Conservation (phyloP, 1,284 basidiomycete genomes). For the Ustilago trichophora region DNA sequence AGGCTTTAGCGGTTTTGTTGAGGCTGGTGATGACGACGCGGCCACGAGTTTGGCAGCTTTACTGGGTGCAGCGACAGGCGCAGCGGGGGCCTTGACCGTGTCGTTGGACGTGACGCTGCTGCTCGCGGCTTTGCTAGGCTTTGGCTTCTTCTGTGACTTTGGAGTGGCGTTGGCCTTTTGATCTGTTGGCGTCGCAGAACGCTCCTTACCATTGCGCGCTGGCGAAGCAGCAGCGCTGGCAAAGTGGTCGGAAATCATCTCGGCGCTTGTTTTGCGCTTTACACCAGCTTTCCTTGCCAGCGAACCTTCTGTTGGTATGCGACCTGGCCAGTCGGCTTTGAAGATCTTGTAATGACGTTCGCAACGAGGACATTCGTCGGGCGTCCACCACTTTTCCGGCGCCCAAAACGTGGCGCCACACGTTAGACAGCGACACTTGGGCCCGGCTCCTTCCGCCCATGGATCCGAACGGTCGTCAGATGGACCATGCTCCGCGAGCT, state of each 20-base stretch:
- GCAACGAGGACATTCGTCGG: conserved; percentile 64
- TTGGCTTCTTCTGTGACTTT: conserved; percentile 27
- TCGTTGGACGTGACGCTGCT: conserved; percentile 2
- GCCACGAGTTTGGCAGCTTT: background rate
- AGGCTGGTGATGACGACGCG: conserved; percentile 4
- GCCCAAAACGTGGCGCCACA: conserved; percentile 61
- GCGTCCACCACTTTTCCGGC: conserved; percentile 64
- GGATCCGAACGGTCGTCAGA: conserved; percentile 48
- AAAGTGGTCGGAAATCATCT: conserved; percentile 38
- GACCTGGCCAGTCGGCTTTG: conserved; percentile 63
- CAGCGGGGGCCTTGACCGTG: background rate
- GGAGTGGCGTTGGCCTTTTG: conserved; percentile 17
- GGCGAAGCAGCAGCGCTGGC: conserved; percentile 26
- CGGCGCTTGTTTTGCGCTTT: conserved; percentile 38
- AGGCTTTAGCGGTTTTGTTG: conserved; percentile 1
- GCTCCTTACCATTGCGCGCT: conserved; percentile 32
- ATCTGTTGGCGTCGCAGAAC: conserved; percentile 38
- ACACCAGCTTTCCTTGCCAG: conserved; percentile 38
- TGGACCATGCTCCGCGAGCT: conserved; percentile 45
- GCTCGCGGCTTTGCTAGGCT: conserved; percentile 4
- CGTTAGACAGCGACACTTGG: conserved; percentile 56
- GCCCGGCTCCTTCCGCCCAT: conserved; percentile 45
- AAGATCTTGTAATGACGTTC: conserved; percentile 65
- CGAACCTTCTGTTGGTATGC: conserved; percentile 39
- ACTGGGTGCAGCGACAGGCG: background rate